Percentiles rank a stretch among this genome's conserved stretches.
phyloP scores from a whole-genome alignment of 345 rosid genomes.

The Eucalyptus coolabah region DNA sequence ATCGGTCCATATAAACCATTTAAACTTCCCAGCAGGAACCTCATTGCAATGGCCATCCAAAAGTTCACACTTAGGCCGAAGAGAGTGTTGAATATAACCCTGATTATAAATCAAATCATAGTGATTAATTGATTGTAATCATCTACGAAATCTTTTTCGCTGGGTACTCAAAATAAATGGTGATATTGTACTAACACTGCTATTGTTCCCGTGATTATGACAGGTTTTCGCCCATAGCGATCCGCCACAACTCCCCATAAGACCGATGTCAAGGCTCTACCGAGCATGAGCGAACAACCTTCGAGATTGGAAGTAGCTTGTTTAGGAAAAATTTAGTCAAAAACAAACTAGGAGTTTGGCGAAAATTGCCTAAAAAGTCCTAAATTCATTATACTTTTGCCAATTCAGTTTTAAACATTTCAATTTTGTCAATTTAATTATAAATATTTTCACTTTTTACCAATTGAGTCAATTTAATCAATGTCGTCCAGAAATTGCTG shows the following conservation, averaged over 20 bases:
- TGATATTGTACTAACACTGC: slow-evolving; percentile 50
- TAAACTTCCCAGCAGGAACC: slow-evolving; percentile 85
- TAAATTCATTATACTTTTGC: too few species aligned
- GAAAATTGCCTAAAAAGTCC: too few species aligned
- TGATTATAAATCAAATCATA: slow-evolving; percentile 1
- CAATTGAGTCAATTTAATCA: too few species aligned
- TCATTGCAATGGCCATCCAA: slow-evolving; percentile 84
- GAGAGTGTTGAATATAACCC: slow-evolving; percentile 82
- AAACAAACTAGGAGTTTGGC: background rate
- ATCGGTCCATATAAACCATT: slow-evolving; percentile 88
- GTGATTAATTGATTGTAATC: background rate
- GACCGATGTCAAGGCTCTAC: slow-evolving; percentile 81
- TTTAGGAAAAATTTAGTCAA: background rate
- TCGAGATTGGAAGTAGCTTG: background rate
- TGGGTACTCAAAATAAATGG: background rate
- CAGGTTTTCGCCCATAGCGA: slow-evolving; percentile 87
- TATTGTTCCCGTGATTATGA: slow-evolving; percentile 52
- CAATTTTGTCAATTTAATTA: too few species aligned
- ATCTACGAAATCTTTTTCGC: background rate
- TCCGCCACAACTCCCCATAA: slow-evolving; percentile 84
- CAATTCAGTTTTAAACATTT: fast-evolving
- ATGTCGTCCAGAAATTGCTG: fast-evolving
- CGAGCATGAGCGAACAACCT: slow-evolving; percentile 88
- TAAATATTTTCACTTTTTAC: too few species aligned
- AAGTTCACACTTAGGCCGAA: slow-evolving; percentile 83